Conservation (phyloP, 345 rosid genomes). For the Acer negundo region DNA sequence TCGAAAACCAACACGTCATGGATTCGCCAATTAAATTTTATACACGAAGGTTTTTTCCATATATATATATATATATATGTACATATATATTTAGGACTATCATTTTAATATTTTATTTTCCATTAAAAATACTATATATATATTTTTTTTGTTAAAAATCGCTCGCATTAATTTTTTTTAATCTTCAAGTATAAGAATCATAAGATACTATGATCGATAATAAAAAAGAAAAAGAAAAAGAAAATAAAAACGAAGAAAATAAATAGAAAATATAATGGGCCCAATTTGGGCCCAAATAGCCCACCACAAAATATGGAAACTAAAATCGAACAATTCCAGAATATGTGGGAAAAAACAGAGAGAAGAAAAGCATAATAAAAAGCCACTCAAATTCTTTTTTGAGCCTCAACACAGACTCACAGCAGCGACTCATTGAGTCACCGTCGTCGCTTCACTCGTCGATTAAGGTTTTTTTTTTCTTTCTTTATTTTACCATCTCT, state of each 20-base stretch:
- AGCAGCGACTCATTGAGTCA: slow-evolving; percentile 7
- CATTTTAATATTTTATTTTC: neutral
- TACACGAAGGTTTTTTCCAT: too few relatives aligned
- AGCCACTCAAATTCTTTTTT: neutral
- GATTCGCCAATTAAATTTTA: too few relatives aligned
- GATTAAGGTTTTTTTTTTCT: neutral
- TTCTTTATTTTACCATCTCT: neutral
- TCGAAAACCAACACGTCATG: too few relatives aligned
- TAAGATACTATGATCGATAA: too few relatives aligned
- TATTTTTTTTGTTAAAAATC: too few relatives aligned
- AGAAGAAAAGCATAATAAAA: neutral
- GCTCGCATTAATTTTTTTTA: too few relatives aligned
- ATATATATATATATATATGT: too few relatives aligned
- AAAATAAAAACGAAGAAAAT: neutral
- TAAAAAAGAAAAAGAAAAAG: neutral
- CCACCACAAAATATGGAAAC: neutral
- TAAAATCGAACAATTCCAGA: neutral
- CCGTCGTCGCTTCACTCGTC: slow-evolving; percentile 5
- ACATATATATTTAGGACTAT: too few relatives aligned
- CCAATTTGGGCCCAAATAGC: neutral
- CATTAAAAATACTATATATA: too few relatives aligned
- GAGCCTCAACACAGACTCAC: neutral
- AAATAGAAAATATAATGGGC: neutral
- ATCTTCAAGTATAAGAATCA: too few relatives aligned
- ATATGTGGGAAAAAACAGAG: neutral